Evolutionary conservation across 139 green algal species (phyloP).

Genomic region (Chlamydomonas eustigma): DNA sequence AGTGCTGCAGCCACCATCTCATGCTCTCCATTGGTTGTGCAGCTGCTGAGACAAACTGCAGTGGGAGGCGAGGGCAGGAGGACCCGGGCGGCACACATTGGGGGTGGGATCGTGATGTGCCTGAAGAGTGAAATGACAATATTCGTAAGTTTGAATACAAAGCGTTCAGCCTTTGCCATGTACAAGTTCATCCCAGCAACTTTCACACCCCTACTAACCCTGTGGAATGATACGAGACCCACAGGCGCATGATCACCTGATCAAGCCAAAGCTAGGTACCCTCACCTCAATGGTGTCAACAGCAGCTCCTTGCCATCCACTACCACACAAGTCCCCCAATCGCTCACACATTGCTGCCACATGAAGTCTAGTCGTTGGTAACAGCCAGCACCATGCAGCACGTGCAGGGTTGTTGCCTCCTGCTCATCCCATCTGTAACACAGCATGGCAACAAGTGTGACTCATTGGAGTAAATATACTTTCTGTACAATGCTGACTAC

Average conservation of each 20-base stretch:
- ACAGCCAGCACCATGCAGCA: conserved; percentile 15
- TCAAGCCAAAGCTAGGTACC: not conserved
- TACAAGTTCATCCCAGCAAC: too few species aligned
- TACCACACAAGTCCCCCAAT: conserved; percentile 71
- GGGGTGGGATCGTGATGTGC: conserved; percentile 72
- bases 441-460: not conserved
- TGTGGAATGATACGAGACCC: too few species aligned
- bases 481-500: not conserved
- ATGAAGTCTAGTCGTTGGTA: conserved; percentile 32
- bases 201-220: too few species aligned
- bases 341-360: conserved; percentile 39
- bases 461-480: too few species aligned
- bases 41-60: conserved; percentile 6
- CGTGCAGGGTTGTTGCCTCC: conserved; percentile 35
- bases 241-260: too few species aligned
- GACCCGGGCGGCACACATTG: conserved; percentile 61
- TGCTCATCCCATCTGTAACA: conserved; percentile 53
- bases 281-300: conserved; percentile 73
- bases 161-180: too few species aligned
- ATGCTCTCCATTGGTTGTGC: conserved; percentile 12
- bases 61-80: not conserved
- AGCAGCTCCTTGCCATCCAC: conserved; percentile 74
- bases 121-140: too few species aligned
- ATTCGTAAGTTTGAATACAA: too few species aligned
- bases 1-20: conserved; percentile 56